Evolutionary conservation across 1,284 basidiomycete species (phyloP), one percentile per base, ranked within the genome.

Genomic region (Tranzscheliella williamsii): DNA sequence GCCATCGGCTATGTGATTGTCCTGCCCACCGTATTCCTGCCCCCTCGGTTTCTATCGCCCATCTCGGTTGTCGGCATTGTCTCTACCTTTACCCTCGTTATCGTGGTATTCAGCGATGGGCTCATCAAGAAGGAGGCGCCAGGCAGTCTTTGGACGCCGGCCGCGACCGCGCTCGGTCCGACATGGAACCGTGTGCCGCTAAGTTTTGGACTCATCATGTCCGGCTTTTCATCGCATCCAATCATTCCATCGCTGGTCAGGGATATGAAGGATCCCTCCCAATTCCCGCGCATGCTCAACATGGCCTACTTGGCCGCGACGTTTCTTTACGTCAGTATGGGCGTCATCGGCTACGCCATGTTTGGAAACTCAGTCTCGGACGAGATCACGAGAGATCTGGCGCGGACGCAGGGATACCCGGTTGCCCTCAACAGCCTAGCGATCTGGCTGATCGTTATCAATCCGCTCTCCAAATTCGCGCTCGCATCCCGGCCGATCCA

Each of bases 201-300:
- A 60, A 86, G 54, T 78, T 96, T 92, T 73, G 93, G 93, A 3
- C 81, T 97, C 46, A 87, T 96, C 75, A 91, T 97, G 87, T 90
- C 90, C n/a, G 92, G 93, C 83, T 94, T 96, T 70, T 87, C 91
- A 5, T 91, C 92, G 1, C 93, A 97, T 77, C 89, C 91, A 11
- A 90, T 94, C 27, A 88, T 96, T 39, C 93, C 93, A 5, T 90
- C 88, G 8, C 79, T 97, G 13, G 90, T 89, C 11, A 83, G 86
- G 62, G 93, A 97, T 78, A 96, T 97, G 92, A 80, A 81, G 42
- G 85, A 92, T 67, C 91, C 91, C 1, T 81, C 83, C 31, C 82
- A 87, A 57, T 95, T 94, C 73, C 84, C 89, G 75, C 80, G 78
- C 35, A 91, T 93, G 87, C 87, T 90, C 62, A 85, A 89, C 67